Conservation (phyloP, 805 yeast genomes). For the Zygosaccharomyces kombuchaensis region DNA sequence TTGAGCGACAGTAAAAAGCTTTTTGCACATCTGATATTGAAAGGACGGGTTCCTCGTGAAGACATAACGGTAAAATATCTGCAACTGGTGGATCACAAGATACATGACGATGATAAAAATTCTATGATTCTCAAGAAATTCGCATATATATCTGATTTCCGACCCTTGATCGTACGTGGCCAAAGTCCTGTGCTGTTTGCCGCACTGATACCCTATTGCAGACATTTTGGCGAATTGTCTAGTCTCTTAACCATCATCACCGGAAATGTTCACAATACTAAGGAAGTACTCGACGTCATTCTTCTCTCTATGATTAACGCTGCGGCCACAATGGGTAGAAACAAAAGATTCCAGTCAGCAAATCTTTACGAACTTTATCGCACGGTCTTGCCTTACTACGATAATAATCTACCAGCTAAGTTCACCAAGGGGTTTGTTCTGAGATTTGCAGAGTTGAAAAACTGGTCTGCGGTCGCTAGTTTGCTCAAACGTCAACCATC, state of each 20-base stretch:
- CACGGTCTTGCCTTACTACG: conserved; percentile 10
- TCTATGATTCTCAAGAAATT: conserved; percentile 11
- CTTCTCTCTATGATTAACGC: conserved; percentile 13
- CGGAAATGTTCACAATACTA: conserved; percentile 8
- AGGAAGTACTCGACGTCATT: conserved; percentile 13
- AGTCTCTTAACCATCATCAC: conserved; percentile 15
- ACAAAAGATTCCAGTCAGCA: conserved; percentile 14
- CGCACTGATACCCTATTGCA: conserved; percentile 21
- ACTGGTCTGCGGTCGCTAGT: conserved; percentile 15
- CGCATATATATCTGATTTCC: conserved; percentile 22
- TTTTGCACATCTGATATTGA: conserved; percentile 13
- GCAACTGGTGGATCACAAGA: conserved; percentile 9
- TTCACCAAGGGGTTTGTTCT: conserved; percentile 10
- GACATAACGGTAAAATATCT: conserved; percentile 15
- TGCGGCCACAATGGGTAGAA: conserved; percentile 4
- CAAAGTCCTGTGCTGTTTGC: conserved; percentile 13
- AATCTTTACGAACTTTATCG: conserved; percentile 15
- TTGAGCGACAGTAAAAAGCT: conserved; percentile 16
- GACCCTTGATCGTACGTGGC: conserved; percentile 17
- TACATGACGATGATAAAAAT: conserved; percentile 4
- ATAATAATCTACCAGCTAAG: conserved; percentile 10
- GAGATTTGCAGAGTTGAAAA: conserved; percentile 12
- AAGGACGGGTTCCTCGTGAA: conserved; percentile 16
- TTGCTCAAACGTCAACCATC: conserved; percentile 5
- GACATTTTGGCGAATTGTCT: conserved; percentile 23